These are phyloP conservation scores for Cyclanthera cordifolia DNA, from an alignment of 306 rosid species.

Conservation along the genomic window DNA sequence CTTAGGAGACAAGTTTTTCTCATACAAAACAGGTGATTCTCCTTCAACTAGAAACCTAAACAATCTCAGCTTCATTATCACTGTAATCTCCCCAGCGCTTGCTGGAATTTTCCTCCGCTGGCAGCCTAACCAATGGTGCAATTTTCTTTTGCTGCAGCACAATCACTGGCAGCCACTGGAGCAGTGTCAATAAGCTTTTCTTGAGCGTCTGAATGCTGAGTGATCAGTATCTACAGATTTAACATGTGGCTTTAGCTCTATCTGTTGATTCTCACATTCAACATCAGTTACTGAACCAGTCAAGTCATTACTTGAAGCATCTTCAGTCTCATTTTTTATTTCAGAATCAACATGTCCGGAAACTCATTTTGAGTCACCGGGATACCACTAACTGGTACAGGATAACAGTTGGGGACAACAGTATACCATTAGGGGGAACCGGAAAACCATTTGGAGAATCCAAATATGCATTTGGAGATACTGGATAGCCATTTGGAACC, in stretches of 20 bases:
- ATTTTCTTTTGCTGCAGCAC: conserved; percentile 24
- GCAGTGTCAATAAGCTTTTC: conserved; percentile 31
- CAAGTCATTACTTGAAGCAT: conserved; percentile 22
- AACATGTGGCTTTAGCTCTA: conserved; percentile 32
- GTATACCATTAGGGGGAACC: conserved; percentile 41
- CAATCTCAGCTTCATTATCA: conserved; percentile 59
- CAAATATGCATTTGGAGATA: conserved; percentile 54
- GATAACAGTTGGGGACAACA: conserved; percentile 45
- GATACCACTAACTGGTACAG: conserved; percentile 31
- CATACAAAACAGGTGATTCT: conserved; percentile 12
- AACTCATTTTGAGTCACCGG: conserved; percentile 40
- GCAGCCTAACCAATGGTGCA: conserved; percentile 16
- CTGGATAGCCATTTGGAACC: conserved; percentile 66
- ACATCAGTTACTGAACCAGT: conserved; percentile 26
- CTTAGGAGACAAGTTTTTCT: no score
- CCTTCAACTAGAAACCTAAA: conserved; percentile 46
- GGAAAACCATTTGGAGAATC: conserved; percentile 46
- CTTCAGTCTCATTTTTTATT: conserved; percentile 24
- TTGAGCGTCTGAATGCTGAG: conserved; percentile 24
- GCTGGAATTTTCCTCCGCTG: conserved; percentile 35
- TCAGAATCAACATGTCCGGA: conserved; percentile 27
- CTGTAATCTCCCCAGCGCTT: conserved; percentile 97
- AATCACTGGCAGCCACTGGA: conserved; percentile 20
- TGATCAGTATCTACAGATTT: conserved; percentile 25
- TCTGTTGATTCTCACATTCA: conserved; percentile 28